Base-by-base conservation (phyloP, 495 filamentous ascomycete genomes). In the Penicillium paradoxum region DNA sequence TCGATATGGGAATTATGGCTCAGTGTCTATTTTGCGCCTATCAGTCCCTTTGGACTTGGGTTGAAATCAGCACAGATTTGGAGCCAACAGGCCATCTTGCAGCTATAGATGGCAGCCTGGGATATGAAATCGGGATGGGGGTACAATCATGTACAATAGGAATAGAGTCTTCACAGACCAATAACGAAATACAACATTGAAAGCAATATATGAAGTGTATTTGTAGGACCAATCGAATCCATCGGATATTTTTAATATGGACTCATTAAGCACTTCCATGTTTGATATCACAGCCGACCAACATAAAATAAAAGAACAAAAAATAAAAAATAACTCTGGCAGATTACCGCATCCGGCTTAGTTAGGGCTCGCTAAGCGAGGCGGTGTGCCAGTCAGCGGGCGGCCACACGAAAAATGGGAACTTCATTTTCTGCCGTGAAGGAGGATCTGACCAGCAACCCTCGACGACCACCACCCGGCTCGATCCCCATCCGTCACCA, bases 401-500 rank as follows among this genome's bases (percentile, higher is more conserved):
- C 66, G 68, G 67, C 72, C 72, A 72, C 73, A 73, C 72, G 73
- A 74, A 76, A 76, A 74, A 53, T 66, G 55, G 55, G 40, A 55
- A 57, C 58, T 62, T 64, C 60, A 62, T 56, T 66, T 64, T 66
- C 61, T 66, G 62, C 62, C 62, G 62, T 63, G 61, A 63, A 63
- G 63, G 67, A 70, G 71, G 72, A 73, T 67, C 72, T 72, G 73
- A 74, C 73, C 75, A 77, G 75, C 74, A 77, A 68, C 71, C 73
- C 67, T 70, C 69, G 69, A 69, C 72, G 74, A 77, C 72, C 67
- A 73, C 58, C 66, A 65, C 66, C 66, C 67, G 70, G 66, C 73
- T 78, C 82, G 79, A 81, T 82, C 79, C 74, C 79, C 79, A 76
- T 75, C 77, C 74, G 76, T 74, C 80, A 83, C 71, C 76, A 85